Evolutionary conservation across 2,329 filamentous ascomycete genomes (phyloP), one percentile per base, ranked within the genome.

Genomic region (Pseudopithomyces chartarum): DNA sequence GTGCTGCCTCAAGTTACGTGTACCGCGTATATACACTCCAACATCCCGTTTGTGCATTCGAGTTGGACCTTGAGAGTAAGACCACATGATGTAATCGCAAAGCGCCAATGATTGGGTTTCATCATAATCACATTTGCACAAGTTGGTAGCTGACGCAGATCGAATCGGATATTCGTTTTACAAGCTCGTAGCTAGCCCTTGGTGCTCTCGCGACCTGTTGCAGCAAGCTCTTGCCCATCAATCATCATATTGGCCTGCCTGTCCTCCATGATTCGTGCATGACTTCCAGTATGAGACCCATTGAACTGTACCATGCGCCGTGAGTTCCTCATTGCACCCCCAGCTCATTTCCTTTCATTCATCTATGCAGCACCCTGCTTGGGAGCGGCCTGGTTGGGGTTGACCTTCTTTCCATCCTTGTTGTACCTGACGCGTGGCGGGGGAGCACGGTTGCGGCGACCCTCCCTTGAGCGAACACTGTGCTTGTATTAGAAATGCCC

Each of bases 321-420:
- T 71, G 66, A 68, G 70, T 67, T 64, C 63, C 64, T 66, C 61
- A 61, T 54, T 47, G 26, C 17, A 61, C 56, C 62, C 54, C 47
- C 22, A 52, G 55, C 49, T 43, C 60, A 48, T 53, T 56, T 8
- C 45, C 40, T 53, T 26, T 36, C 38, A 58, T 59, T 51, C 54
- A 13, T 59, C 54, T 73, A 74, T 67, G 67, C 74, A 59, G 48
- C 23, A 42, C 19, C 26, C 38, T 51, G 48, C 74, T 84, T 83
- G 84, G 91, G 91, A 76, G 86, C 85, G 81, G 91, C 89, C 83
- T 92, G 88, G 78, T 90, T 90, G 70, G 94, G 92, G 81, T 89
- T 90, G 80, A 99, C 89, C 90, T 99, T 99, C 92, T 99, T 99
- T 87, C 93, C 94, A 79, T 99, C 95, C 90, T 98, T 97, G 91